Evolutionary conservation across 2,329 filamentous ascomycete species (phyloP).

Genomic region (Ceratocystis diversiconidia): DNA sequence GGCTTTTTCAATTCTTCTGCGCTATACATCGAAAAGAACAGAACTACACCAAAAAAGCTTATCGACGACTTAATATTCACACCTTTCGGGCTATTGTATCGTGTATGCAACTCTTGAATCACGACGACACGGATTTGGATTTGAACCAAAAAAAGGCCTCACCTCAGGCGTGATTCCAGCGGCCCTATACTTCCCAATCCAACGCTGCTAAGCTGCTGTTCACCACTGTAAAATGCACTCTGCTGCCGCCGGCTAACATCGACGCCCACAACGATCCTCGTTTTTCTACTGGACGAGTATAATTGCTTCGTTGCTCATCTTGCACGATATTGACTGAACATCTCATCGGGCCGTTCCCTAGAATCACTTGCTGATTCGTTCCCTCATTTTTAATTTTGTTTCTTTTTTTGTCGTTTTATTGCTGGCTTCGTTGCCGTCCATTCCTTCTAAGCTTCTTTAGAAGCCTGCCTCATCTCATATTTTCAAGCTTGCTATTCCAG

Average conservation of each 20-base stretch:
- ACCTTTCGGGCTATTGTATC: background rate
- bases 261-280: background rate
- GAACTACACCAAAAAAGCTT: background rate
- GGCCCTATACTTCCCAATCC: background rate
- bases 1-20: background rate
- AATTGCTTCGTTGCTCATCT: background rate
- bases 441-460: constrained; percentile 17
- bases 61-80: background rate
- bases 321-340: background rate
- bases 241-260: background rate
- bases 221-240: background rate
- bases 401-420: constrained; percentile 14
- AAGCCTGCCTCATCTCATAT: background rate
- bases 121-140: background rate
- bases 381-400: background rate
- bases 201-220: background rate
- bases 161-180: background rate
- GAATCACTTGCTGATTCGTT: constrained; percentile 16
- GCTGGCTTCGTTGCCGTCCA: constrained; percentile 3
- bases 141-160: background rate
- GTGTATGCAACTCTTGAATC: background rate
- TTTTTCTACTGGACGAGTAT: background rate
- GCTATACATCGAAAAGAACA: background rate
- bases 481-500: background rate
- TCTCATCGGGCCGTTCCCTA: background rate